Conservation (phyloP, 768 basidiomycete species). For the Hysterangium stoloniferum region DNA sequence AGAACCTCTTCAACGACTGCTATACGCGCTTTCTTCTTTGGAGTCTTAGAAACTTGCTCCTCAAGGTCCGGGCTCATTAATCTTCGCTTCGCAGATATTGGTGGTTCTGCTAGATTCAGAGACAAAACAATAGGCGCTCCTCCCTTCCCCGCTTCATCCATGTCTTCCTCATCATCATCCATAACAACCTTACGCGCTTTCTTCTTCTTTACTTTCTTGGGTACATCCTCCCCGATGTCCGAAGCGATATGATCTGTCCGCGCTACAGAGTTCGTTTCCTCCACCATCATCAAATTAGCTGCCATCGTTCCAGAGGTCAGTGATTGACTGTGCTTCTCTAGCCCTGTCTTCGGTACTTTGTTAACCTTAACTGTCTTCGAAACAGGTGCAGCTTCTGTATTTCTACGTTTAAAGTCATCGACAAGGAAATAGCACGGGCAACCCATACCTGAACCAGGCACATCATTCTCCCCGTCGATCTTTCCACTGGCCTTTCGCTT, state of each 20-base stretch:
- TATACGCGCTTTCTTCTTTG: constrained; percentile 1
- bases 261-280: background rate
- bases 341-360: background rate
- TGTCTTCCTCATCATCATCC: constrained; percentile 3
- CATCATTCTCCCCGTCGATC: background rate
- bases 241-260: background rate
- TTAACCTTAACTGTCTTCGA: background rate
- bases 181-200: background rate
- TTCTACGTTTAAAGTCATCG: background rate
- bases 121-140: background rate
- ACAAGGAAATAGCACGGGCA: background rate
- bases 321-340: too few species aligned
- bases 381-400: background rate
- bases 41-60: background rate
- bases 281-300: too few species aligned
- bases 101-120: constrained; percentile 2
- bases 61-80: background rate
- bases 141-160: background rate
- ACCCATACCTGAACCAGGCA: background rate
- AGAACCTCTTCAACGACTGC: background rate
- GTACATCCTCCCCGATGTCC: background rate
- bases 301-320: too few species aligned
- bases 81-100: background rate
- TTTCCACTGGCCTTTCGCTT: background rate
- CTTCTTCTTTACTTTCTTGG: constrained; percentile 3